Evolutionary conservation across 495 filamentous ascomycete species (phyloP).

Genomic region (Penicillium atrosanguineum): DNA sequence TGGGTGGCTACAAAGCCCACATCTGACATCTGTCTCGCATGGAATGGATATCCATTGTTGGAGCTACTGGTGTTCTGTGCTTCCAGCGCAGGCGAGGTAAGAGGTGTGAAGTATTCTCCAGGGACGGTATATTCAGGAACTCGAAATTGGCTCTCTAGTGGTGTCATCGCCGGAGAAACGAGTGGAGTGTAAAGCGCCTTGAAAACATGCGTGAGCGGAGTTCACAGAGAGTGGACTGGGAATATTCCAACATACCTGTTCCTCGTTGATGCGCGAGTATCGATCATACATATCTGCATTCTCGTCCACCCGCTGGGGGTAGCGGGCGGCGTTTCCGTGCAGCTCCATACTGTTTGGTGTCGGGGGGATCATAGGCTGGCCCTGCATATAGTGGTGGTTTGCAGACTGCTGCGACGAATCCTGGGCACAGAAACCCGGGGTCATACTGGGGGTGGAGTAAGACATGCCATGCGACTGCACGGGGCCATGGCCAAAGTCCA

Average conservation of each 20-base stretch:
- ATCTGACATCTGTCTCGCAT: slow-evolving; percentile 35
- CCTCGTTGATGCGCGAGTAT: slow-evolving; percentile 73
- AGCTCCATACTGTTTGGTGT: slow-evolving; percentile 93
- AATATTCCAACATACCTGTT: slow-evolving; percentile 57
- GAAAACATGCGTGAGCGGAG: not conserved
- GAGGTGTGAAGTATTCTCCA: slow-evolving; percentile 89
- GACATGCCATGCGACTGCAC: slow-evolving; percentile 28
- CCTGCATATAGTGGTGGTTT: slow-evolving; percentile 51
- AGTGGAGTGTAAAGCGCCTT: slow-evolving; percentile 89
- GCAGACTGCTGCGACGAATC: slow-evolving; percentile 38
- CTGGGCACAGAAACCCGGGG: slow-evolving; percentile 40
- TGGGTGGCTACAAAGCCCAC: slow-evolving; percentile 46
- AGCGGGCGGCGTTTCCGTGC: slow-evolving; percentile 64
- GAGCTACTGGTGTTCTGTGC: slow-evolving; percentile 61
- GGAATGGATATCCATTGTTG: slow-evolving; percentile 32
- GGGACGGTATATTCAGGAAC: slow-evolving; percentile 79
- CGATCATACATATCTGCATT: slow-evolving; percentile 66
- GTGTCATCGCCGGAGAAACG: slow-evolving; percentile 91
- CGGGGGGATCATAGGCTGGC: slow-evolving; percentile 71
- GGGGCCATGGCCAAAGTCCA: slow-evolving; percentile 32
- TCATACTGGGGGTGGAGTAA: slow-evolving; percentile 33
- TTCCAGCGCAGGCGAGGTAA: slow-evolving; percentile 88
- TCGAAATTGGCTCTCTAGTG: slow-evolving; percentile 79
- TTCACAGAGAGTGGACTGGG: not conserved
- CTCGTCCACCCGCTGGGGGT: slow-evolving; percentile 60